These are phyloP conservation scores for Hymenoscyphus scutula DNA, from an alignment of 2,329 filamentous ascomycete species.

Conservation along the genomic window DNA sequence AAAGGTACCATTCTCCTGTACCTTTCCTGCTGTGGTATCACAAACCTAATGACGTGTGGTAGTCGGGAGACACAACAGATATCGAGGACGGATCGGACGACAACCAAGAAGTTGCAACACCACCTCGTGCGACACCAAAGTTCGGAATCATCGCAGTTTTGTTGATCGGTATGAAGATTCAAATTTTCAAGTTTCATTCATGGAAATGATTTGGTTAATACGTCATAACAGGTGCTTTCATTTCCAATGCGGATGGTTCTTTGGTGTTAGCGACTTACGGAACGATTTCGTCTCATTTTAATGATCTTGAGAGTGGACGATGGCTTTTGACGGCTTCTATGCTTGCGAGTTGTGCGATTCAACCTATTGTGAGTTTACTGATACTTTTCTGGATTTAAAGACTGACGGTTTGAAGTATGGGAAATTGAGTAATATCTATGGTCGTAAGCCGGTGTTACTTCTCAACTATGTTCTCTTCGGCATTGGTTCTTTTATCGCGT, in stretches of 20 bases:
- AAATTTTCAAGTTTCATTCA: background rate
- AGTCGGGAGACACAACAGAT: constrained; percentile 46
- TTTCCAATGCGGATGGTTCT: constrained; percentile 62
- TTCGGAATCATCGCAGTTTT: constrained; percentile 27
- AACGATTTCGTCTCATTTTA: constrained; percentile 59
- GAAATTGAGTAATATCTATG: constrained; percentile 58
- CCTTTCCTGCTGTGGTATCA: background rate
- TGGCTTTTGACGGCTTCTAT: constrained; percentile 56
- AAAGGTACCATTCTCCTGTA: background rate
- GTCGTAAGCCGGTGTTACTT: constrained; percentile 50
- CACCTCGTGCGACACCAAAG: background rate
- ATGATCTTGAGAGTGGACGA: constrained; percentile 53
- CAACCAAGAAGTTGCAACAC: background rate
- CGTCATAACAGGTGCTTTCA: constrained; percentile 53
- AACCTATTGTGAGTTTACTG: constrained; percentile 43
- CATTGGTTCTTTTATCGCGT: constrained; percentile 42
- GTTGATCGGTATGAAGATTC: constrained; percentile 21
- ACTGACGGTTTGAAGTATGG: constrained; percentile 42
- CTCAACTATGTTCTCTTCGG: constrained; percentile 51
- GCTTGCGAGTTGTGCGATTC: constrained; percentile 50
- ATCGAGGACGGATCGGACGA: constrained; percentile 6
- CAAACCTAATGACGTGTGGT: background rate
- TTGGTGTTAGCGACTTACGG: constrained; percentile 66
- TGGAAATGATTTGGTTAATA: constrained; percentile 3
- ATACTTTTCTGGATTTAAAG: background rate